Evolutionary conservation across 1,284 basidiomycete species (phyloP), one percentile per base, ranked within the genome.

Genomic region (Hemileia vastatrix): DNA sequence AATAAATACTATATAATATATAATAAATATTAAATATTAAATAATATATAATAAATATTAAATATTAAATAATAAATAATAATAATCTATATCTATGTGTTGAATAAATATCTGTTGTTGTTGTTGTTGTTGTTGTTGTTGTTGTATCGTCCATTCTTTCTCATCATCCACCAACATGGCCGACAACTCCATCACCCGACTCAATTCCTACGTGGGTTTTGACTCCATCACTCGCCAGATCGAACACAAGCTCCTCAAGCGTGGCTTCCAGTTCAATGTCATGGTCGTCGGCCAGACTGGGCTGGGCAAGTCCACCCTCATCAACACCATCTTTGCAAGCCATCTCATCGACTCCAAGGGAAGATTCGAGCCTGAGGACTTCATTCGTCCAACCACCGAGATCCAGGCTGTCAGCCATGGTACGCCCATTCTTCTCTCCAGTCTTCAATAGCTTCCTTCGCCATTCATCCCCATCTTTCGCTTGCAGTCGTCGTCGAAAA

Each of bases 261-360:
- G 94, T 70, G 94, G 93, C 66, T 97, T 96, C 82, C 89, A 95
- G 80, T 97, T 98, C 84, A 98, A 98, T 77, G 86, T 93, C 67
- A 94, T 95, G 77, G 87, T 90, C 67, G 91, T 87, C 70, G 93
- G 94, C 62, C 94, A 94, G 81, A 96, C 93, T 54, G 95, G 94
- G 68, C 82, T 98, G 50, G 95, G 94, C 77, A 98, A 98, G 82
- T 95, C 91, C 68, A 97, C 95, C 45, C 82, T 98, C 74, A 90
- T 98, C 78, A 97, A 97, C 83, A 97, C 94, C 55, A 90, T 98
- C 77, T 98, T 98, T 76, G 92, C 94, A 64, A 92, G 90, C 61
- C 93, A 97, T 79, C 83, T 98, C 74, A 88, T 98, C 75, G 93
- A 96, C 80, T 91, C 91, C 57, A 97, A 97, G 81, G 94, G 95